Conservation (phyloP, 2,329 filamentous ascomycete genomes). For the Fusarium sp. region DNA sequence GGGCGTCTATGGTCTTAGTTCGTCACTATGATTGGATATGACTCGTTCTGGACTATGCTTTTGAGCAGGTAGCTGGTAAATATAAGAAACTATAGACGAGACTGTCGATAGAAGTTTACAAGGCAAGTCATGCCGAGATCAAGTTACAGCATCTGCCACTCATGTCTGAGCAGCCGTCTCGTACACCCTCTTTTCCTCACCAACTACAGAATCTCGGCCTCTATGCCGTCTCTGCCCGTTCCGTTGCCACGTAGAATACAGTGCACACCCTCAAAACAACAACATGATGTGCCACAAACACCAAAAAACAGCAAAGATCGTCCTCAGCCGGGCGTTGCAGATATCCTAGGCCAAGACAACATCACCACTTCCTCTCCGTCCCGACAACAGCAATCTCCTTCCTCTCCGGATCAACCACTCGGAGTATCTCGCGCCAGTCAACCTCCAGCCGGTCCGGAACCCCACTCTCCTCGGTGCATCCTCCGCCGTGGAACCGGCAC, state of each 20-base stretch:
- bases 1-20: conserved; percentile 10
- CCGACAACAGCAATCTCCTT: conserved; percentile 42
- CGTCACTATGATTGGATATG: conserved; percentile 11
- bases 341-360: background rate
- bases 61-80: background rate
- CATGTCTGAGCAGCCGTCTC: conserved; percentile 9
- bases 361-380: conserved; percentile 30
- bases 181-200: conserved; percentile 30
- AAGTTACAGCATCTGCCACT: background rate
- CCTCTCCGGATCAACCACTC: conserved; percentile 47
- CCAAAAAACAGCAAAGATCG: conserved; percentile 7
- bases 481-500: conserved; percentile 55
- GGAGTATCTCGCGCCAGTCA: conserved; percentile 49
- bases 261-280: conserved; percentile 18
- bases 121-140: conserved; percentile 6
- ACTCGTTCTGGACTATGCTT: conserved; percentile 23
- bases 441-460: conserved; percentile 37
- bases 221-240: conserved; percentile 34
- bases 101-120: conserved; percentile 1
- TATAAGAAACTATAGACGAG: background rate
- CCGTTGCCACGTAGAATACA: conserved; percentile 25
- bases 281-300: conserved; percentile 14
- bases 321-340: background rate
- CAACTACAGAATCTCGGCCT: conserved; percentile 24
- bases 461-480: conserved; percentile 26